Percentiles rank a stretch among this genome's conserved stretches.
Evolutionary conservation across 495 filamentous ascomycete genomes (phyloP).

Genomic region (Chaetomium tenue): DNA sequence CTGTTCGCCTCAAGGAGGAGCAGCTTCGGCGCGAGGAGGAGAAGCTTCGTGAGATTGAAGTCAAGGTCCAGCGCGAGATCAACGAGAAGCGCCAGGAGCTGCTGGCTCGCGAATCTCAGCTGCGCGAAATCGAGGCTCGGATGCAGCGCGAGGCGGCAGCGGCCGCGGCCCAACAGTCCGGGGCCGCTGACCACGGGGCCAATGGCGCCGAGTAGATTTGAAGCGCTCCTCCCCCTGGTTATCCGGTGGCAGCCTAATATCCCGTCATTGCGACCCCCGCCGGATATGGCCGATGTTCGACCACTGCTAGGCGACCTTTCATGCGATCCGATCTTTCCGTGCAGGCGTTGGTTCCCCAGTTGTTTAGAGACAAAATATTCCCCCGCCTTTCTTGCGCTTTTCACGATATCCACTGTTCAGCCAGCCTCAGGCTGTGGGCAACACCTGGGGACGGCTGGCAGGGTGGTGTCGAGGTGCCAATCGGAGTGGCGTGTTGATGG

Average conservation of each 20-base stretch:
- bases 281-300: constrained; percentile 24
- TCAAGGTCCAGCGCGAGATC: constrained; percentile 99
- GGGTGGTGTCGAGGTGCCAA: constrained; percentile 9
- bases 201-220: constrained; percentile 49
- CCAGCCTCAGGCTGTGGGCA: constrained; percentile 31
- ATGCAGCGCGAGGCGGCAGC: constrained; percentile 57
- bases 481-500: neutral
- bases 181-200: constrained; percentile 42
- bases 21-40: constrained; percentile 98
- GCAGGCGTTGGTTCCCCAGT: constrained; percentile 42
- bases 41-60: constrained; percentile 97
- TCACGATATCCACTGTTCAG: constrained; percentile 33
- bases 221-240: constrained; percentile 13
- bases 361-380: constrained; percentile 43
- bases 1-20: constrained; percentile 97
- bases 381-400: constrained; percentile 33
- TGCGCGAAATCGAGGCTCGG: constrained; percentile 81
- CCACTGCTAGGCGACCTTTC: constrained; percentile 23
- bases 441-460: constrained; percentile 22
- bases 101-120: constrained; percentile 93
- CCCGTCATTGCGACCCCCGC: constrained; percentile 22
- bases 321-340: constrained; percentile 33
- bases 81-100: constrained; percentile 99
- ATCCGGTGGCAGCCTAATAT: constrained; percentile 15
- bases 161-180: constrained; percentile 33